Percentiles rank a stretch among this genome's conserved stretches.
Evolutionary conservation across 176 grass and related monocot species (phyloP).

Genomic region (Stipa capillata): DNA sequence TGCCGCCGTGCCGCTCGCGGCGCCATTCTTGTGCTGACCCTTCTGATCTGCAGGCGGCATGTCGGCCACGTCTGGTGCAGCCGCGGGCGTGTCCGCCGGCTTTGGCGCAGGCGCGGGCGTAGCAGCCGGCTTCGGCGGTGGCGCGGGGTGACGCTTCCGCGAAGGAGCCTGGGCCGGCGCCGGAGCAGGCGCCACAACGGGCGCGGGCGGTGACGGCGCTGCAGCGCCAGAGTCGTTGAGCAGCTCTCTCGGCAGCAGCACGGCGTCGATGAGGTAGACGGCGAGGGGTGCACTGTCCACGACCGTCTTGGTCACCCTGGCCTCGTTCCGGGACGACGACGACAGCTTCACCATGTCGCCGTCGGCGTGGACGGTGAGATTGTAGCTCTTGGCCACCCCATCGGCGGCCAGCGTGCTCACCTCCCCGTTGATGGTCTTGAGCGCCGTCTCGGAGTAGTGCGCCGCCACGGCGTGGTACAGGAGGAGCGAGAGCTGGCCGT

Average conservation of each 20-base stretch:
- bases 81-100: neutral
- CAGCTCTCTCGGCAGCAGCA: constrained; percentile 6
- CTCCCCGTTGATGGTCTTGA: constrained; percentile 35
- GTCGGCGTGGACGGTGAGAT: constrained; percentile 11
- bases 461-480: constrained; percentile 52
- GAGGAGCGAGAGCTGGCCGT: constrained; percentile 16
- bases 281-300: neutral
- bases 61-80: neutral
- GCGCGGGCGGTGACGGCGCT: neutral
- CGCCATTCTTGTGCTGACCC: neutral
- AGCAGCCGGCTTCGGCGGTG: neutral
- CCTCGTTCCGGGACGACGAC: neutral
- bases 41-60: neutral
- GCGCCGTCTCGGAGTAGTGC: constrained; percentile 24
- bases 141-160: neutral
- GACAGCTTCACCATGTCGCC: constrained; percentile 5
- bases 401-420: constrained; percentile 37
- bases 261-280: constrained; percentile 29
- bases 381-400: constrained; percentile 4
- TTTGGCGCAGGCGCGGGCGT: neutral
- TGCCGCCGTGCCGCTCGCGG: neutral
- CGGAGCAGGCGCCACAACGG: neutral
- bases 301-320: constrained; percentile 7
- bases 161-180: neutral
- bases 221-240: neutral